Percentiles rank a stretch among this genome's conserved stretches.
phyloP scores from a whole-genome alignment of 371 early-diverging fungal genomes.

The Circinella umbellata region DNA sequence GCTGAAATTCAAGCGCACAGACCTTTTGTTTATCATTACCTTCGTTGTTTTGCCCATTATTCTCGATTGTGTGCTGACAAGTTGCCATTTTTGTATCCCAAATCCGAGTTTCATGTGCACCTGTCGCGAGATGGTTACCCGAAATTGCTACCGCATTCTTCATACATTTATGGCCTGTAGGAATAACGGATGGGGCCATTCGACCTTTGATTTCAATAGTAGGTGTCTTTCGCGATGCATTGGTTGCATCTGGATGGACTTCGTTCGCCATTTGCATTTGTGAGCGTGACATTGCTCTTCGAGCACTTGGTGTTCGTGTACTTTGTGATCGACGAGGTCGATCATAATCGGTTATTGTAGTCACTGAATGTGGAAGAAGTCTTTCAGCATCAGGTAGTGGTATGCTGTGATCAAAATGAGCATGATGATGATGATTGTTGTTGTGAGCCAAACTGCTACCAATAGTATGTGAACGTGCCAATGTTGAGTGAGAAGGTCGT shows the following conservation, averaged over 20 bases:
- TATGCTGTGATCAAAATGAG: background rate
- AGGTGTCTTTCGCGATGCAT: constrained; percentile 32
- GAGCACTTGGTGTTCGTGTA: constrained; percentile 12
- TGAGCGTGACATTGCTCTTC: constrained; percentile 24
- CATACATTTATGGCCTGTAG: constrained; percentile 22
- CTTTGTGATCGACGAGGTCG: constrained; percentile 16
- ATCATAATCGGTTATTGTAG: background rate
- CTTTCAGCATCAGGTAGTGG: constrained; percentile 1
- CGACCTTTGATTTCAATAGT: constrained; percentile 4
- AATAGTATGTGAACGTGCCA: constrained; percentile 43
- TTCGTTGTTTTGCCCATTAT: constrained; percentile 23
- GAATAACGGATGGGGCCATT: constrained; percentile 9
- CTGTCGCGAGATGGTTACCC: constrained; percentile 28
- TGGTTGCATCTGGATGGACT: constrained; percentile 29
- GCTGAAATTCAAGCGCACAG: constrained; percentile 40
- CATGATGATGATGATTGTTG: constrained; percentile 11
- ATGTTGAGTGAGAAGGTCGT: constrained; percentile 39
- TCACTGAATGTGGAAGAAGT: background rate
- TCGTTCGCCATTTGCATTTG: constrained; percentile 22
- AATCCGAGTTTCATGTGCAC: constrained; percentile 26
- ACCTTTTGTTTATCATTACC: constrained; percentile 25
- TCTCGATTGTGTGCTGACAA: constrained; percentile 20
- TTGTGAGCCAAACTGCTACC: background rate
- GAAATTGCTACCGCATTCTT: constrained; percentile 25
- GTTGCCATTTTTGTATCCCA: constrained; percentile 25